Conservation (phyloP, 2,329 filamentous ascomycete species). For the Metarhizium album region DNA sequence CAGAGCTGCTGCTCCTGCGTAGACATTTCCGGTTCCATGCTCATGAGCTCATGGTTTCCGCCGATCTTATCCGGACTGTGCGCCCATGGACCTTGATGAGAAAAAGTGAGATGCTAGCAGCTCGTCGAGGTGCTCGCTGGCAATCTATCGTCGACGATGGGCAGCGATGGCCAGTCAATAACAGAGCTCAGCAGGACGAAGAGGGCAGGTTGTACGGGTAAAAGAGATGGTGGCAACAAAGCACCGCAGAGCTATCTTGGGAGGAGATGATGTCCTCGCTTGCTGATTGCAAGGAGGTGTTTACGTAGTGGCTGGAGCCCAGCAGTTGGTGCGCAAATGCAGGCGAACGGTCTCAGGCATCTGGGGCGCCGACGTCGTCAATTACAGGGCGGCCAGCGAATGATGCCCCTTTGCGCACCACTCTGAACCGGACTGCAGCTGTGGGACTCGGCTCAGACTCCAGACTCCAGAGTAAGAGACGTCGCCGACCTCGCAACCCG, state of each 20-base stretch:
- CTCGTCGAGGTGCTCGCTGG: conserved; percentile 9
- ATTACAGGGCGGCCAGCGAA: no score
- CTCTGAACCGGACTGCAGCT: no score
- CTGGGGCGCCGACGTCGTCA: no score
- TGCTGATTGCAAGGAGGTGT: not conserved
- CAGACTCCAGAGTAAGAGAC: no score
- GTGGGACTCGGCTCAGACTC: no score
- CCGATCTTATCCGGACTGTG: not conserved
- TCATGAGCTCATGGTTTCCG: conserved; percentile 19
- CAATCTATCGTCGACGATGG: not conserved
- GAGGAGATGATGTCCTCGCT: not conserved
- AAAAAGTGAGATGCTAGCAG: not conserved
- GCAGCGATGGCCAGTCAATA: not conserved
- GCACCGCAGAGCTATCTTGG: not conserved
- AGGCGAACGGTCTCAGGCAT: no score
- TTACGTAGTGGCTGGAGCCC: no score
- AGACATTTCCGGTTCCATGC: conserved; percentile 45
- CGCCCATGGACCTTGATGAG: not conserved
- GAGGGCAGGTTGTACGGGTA: not conserved
- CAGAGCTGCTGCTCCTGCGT: conserved; percentile 75
- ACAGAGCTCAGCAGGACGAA: not conserved
- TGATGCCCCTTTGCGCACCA: no score
- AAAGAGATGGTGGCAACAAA: not conserved
- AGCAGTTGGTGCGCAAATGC: no score
- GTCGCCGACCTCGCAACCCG: no score